Conservation (phyloP, 371 early-diverging fungal species). For the Mucor plumbeus region DNA sequence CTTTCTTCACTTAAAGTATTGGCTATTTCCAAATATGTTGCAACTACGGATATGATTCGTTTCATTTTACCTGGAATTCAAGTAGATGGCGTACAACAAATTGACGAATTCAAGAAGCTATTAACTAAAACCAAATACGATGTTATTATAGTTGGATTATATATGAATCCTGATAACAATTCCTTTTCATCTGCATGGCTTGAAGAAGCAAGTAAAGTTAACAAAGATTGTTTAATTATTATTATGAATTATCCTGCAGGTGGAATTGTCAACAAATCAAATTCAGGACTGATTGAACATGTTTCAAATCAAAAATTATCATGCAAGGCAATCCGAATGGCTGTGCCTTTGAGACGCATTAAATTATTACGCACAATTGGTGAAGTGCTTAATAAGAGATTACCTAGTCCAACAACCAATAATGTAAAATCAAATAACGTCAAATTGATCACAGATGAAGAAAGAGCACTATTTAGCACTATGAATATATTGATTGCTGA, state of each 20-base stretch:
- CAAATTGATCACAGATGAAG: conserved; percentile 36
- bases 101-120: conserved; percentile 24
- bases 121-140: conserved; percentile 28
- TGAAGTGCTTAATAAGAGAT: conserved; percentile 27
- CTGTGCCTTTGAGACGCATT: conserved; percentile 59
- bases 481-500: conserved; percentile 51
- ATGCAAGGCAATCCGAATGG: conserved; percentile 48
- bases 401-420: conserved; percentile 1
- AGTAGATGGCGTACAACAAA: conserved; percentile 34
- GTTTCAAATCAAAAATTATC: conserved; percentile 21
- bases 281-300: conserved; percentile 20
- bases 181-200: conserved; percentile 20
- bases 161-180: conserved; percentile 21
- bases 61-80: conserved; percentile 31
- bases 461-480: conserved; percentile 35
- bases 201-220: conserved; percentile 26
- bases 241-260: conserved; percentile 51
- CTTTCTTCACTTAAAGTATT: conserved; percentile 37
- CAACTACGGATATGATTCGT: conserved; percentile 42
- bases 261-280: conserved; percentile 19
- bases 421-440: conserved; percentile 10
- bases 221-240: conserved; percentile 29
- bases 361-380: conserved; percentile 48
- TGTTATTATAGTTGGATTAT: conserved; percentile 44
- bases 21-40: conserved; percentile 34